A percentile compares a stretch with the other conserved stretches of the same genome.
Conservation (phyloP, 495 filamentous ascomycete genomes). For the Cenococcum geophilum region DNA sequence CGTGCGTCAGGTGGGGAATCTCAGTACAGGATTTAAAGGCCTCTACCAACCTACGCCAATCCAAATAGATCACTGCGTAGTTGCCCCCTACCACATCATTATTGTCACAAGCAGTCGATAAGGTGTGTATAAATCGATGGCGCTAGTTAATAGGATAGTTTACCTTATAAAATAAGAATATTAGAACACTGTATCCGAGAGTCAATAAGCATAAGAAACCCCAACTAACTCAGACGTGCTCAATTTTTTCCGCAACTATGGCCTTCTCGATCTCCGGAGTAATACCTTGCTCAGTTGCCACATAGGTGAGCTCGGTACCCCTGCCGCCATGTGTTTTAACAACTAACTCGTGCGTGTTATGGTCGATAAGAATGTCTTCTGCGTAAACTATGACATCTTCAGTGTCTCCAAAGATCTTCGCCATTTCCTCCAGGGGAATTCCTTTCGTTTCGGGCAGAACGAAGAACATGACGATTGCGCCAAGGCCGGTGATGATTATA, state of each 20-base stretch:
- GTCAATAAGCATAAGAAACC: too few relatives aligned
- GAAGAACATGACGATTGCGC: constrained; percentile 54
- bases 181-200: too few relatives aligned
- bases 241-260: not conserved
- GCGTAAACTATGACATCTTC: constrained; percentile 27
- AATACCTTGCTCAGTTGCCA: constrained; percentile 18
- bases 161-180: too few relatives aligned
- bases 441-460: constrained; percentile 50
- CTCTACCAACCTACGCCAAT: too few relatives aligned
- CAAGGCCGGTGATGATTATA: constrained; percentile 45
- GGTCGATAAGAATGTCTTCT: constrained; percentile 22
- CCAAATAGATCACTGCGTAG: too few relatives aligned
- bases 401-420: constrained; percentile 30
- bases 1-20: too few relatives aligned
- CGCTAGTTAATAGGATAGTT: too few relatives aligned
- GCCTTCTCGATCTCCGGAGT: constrained; percentile 15
- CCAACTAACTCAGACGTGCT: not conserved
- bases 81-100: too few relatives aligned
- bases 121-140: too few relatives aligned
- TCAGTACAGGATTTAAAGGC: too few relatives aligned
- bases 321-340: constrained; percentile 6
- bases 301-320: constrained; percentile 8
- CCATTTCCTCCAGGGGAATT: constrained; percentile 35
- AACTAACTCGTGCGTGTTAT: constrained; percentile 25
- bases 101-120: too few relatives aligned